A percentile compares a stretch with the other conserved stretches of the same genome.
Evolutionary conservation across 164 flowering plant genomes (phyloP).

Genomic region (Aristolochia fimbriata): DNA sequence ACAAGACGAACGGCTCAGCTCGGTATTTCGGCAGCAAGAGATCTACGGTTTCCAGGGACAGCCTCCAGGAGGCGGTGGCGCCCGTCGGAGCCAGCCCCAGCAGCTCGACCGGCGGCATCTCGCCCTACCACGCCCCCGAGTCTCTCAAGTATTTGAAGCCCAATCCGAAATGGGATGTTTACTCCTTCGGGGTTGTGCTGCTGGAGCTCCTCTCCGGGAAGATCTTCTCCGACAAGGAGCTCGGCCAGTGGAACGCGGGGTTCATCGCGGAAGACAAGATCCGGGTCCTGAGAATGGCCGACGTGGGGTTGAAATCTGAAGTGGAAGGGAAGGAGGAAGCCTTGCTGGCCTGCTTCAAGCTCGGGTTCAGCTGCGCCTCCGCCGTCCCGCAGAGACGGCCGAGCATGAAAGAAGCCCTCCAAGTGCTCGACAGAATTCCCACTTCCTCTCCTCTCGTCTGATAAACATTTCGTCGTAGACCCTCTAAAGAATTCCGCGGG

Average conservation of each 20-base stretch:
- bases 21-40: constrained; percentile 86
- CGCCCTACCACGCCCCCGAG: constrained; percentile 88
- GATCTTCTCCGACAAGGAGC: constrained; percentile 37
- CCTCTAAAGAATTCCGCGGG: not conserved
- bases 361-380: constrained; percentile 63
- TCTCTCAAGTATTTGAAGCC: constrained; percentile 74
- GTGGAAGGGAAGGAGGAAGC: constrained; percentile 80
- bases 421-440: constrained; percentile 68
- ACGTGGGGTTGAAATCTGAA: constrained; percentile 63
- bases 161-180: constrained; percentile 84
- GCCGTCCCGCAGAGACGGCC: constrained; percentile 73
- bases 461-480: not conserved
- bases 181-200: constrained; percentile 68
- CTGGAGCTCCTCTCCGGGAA: constrained; percentile 80
- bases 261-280: constrained; percentile 45
- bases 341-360: constrained; percentile 46
- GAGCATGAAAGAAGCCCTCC: constrained; percentile 73
- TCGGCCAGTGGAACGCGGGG: constrained; percentile 36
- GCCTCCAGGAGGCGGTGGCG: constrained; percentile 36
- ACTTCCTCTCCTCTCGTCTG: not conserved
- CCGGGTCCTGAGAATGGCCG: constrained; percentile 58
- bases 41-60: constrained; percentile 70
- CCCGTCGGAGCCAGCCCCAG: constrained; percentile 43
- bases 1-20: constrained; percentile 52
- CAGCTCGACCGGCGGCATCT: constrained; percentile 32